Conservation (phyloP, 495 filamentous ascomycete species). For the Xylaria venustula region DNA sequence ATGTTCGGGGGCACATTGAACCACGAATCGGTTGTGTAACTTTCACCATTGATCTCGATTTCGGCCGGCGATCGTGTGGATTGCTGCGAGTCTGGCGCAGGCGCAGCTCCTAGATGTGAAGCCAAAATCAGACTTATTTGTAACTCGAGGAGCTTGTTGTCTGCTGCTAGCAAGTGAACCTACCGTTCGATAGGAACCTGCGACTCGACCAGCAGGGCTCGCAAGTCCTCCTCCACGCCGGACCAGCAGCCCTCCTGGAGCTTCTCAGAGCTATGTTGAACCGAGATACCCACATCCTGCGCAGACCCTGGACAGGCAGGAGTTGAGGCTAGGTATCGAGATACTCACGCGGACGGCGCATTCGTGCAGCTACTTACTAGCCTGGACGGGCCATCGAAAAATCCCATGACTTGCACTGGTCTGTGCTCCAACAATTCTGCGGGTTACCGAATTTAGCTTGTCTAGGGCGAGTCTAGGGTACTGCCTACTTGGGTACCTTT, state of each 20-base stretch:
- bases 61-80: conserved; percentile 8
- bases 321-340: conserved; percentile 10
- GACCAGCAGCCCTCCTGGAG: conserved; percentile 7
- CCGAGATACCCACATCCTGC: conserved; percentile 25
- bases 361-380: background rate
- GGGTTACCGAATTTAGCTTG: no score
- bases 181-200: conserved; percentile 19
- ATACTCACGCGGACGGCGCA: background rate
- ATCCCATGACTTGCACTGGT: background rate
- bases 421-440: background rate
- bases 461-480: no score
- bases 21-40: conserved; percentile 74
- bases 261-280: conserved; percentile 18
- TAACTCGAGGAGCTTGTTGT: background rate
- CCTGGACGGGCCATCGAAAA: background rate
- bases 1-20: conserved; percentile 80
- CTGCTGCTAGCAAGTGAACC: background rate
- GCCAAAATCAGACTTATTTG: background rate
- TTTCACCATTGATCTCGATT: conserved; percentile 58
- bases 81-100: background rate
- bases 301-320: conserved; percentile 4
- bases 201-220: conserved; percentile 2
- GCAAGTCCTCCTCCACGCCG: background rate
- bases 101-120: background rate
- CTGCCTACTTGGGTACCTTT: no score